These are phyloP conservation scores for Hypoxylon trugodes DNA, from an alignment of 495 filamentous ascomycete species.

Conservation along the genomic window DNA sequence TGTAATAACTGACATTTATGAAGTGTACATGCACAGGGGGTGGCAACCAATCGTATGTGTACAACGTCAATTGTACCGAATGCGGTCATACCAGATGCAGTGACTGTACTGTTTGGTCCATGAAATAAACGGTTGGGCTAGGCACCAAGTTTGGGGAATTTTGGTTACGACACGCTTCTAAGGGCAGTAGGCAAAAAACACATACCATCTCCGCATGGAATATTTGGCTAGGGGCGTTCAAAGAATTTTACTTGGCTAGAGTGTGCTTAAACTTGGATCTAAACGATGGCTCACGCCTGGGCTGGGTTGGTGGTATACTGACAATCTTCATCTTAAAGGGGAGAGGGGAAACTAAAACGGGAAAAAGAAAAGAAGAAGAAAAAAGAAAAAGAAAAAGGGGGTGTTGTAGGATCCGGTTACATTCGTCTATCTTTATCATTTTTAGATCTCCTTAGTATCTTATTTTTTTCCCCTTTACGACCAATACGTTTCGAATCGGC, in stretches of 20 bases:
- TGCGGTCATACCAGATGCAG: neutral
- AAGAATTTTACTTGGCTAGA: neutral
- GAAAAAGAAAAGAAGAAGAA: no score
- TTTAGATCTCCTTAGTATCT: conserved; percentile 13
- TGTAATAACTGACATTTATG: conserved; percentile 2
- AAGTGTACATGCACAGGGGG: conserved; percentile 19
- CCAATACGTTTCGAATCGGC: neutral
- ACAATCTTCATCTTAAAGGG: neutral
- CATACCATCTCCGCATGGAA: neutral
- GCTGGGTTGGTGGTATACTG: neutral
- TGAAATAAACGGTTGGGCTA: conserved; percentile 1
- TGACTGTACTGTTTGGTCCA: neutral
- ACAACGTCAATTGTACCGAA: neutral
- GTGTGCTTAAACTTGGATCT: neutral
- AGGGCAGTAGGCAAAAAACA: neutral
- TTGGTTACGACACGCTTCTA: neutral
- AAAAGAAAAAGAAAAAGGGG: conserved; percentile 3
- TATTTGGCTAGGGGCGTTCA: conserved; percentile 2
- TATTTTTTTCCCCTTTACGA: neutral
- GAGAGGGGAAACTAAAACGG: neutral
- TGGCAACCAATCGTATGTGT: conserved; percentile 8
- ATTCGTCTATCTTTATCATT: conserved; percentile 1
- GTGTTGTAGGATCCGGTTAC: neutral
- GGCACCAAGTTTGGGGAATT: neutral
- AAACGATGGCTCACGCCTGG: conserved; percentile 19